Conservation (phyloP, 1,284 basidiomycete species). For the Tremellales sp. region DNA sequence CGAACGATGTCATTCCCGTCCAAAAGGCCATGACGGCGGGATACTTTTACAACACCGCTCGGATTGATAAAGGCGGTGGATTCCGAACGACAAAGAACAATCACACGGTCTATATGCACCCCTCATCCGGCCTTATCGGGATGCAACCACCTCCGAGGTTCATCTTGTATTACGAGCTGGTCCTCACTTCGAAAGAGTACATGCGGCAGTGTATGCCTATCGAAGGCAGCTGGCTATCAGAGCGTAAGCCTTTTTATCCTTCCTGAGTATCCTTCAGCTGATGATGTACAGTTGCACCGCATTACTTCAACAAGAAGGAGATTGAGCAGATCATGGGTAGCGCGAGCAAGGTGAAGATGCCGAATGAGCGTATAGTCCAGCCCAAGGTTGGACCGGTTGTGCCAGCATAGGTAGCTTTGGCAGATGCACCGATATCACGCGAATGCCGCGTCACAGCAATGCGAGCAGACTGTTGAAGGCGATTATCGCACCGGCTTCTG, state of each 20-base stretch:
- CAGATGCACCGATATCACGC: too few species aligned
- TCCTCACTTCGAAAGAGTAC: slow-evolving; percentile 57
- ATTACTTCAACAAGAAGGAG: slow-evolving; percentile 87
- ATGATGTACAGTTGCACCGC: slow-evolving; percentile 69
- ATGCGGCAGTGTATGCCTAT: slow-evolving; percentile 94
- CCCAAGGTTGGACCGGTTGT: slow-evolving; percentile 34
- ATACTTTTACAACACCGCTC: slow-evolving; percentile 93
- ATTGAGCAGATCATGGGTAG: slow-evolving; percentile 74
- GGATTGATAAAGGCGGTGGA: slow-evolving; percentile 83
- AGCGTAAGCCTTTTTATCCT: slow-evolving; percentile 57
- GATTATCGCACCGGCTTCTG: too few species aligned
- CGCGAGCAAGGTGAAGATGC: slow-evolving; percentile 77
- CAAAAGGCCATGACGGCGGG: slow-evolving; percentile 94
- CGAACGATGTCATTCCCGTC: slow-evolving; percentile 87
- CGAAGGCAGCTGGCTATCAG: slow-evolving; percentile 86
- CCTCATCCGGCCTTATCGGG: slow-evolving; percentile 91
- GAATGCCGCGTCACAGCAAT: too few species aligned
- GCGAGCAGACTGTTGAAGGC: too few species aligned
- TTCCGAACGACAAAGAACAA: slow-evolving; percentile 92
- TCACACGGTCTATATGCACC: slow-evolving; percentile 94
- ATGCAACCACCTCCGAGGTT: slow-evolving; percentile 88
- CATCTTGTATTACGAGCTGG: slow-evolving; percentile 83
- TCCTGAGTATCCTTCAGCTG: background rate
- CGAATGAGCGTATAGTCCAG: slow-evolving; percentile 53
- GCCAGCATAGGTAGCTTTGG: background rate